Evolutionary conservation across 805 yeast genomes (phyloP), one percentile per base, ranked within the genome.

Genomic region (Danielozyma ontarioensis): DNA sequence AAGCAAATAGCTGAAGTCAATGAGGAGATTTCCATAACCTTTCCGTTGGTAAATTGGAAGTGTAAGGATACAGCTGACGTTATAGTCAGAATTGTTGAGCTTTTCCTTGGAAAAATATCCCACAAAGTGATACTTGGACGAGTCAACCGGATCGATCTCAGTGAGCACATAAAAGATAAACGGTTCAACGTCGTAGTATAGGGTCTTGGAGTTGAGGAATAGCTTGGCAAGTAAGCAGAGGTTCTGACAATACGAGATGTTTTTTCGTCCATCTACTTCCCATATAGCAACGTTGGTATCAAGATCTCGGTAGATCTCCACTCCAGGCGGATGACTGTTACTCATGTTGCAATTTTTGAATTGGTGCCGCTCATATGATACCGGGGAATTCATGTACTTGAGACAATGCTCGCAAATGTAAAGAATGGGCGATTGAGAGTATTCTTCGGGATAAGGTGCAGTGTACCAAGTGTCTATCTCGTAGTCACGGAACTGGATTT

Each of bases 71-170:
- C 98, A 93, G 38, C 94, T 82, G 16, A 93, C 78, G 48, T 90
- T 90, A 53, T 84, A 87, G 44, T 76, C 80, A 0, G 90, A 76
- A 19, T 79, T 72, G 42, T 80, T 82, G 39, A 83, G 64, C 46
- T 80, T 80, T 48, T 89, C 96, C 49, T 93, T 93, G 16, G 95
- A 84, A 53, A 93, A 93, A 56, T 93, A 93, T 0, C 98, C 98
- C 25, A 89, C 89, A 59, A 93, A 83, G 50, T 85, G 88, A 51
- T 81, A 81, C 13, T 47, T 48, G 3, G 57, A 46, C 17, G 63
- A 53, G 46, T 63, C 59, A 14, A 36, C 32, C 16, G 46, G 65
- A 46, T 79, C 84, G 27, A 72, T 64, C 43, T 83, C 93, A 4
- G 90, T 83, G 28, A 93, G 58, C 2, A 89, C 78, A 57, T 90